These are phyloP conservation scores for Peronospora belbahrii DNA, from an alignment of 352 stramenopile genomes.

Conservation along the genomic window DNA sequence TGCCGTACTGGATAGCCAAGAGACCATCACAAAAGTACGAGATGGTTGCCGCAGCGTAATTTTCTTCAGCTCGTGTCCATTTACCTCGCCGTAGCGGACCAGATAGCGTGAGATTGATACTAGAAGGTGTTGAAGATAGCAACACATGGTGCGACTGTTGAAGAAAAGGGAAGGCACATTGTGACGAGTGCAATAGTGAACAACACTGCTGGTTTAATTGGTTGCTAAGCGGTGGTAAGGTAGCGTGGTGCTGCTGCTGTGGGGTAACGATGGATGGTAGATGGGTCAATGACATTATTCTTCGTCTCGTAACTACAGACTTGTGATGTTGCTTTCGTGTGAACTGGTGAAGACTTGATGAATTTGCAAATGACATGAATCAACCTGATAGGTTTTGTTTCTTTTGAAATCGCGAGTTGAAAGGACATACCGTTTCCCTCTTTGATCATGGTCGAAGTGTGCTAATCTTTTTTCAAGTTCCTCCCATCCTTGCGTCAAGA, in stretches of 20 bases:
- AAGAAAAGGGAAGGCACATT: conserved; percentile 3
- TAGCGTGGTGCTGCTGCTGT: conserved; percentile 7
- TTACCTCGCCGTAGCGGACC: conserved; percentile 55
- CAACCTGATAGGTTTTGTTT: background rate
- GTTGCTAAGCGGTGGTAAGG: conserved; percentile 26
- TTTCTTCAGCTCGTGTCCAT: conserved; percentile 60
- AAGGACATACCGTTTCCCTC: conserved; percentile 5
- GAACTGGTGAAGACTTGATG: background rate
- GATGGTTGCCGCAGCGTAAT: conserved; percentile 59
- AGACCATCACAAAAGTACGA: conserved; percentile 60
- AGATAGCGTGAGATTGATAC: conserved; percentile 21
- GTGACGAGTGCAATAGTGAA: conserved; percentile 12
- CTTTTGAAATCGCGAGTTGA: conserved; percentile 17
- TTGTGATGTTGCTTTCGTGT: background rate
- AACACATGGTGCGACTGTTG: conserved; percentile 8
- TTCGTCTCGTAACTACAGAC: background rate
- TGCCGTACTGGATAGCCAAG: conserved; percentile 63
- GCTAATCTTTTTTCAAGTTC: conserved; percentile 17
- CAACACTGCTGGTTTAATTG: conserved; percentile 26
- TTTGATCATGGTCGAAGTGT: background rate
- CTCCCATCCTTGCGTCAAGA: conserved; percentile 9
- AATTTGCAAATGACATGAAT: conserved; percentile 27
- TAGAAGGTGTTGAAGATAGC: background rate
- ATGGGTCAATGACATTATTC: conserved; percentile 22
- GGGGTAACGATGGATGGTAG: conserved; percentile 16